phyloP scores from a whole-genome alignment of 1,284 basidiomycete genomes.

The Boletus semigastroideus region DNA sequence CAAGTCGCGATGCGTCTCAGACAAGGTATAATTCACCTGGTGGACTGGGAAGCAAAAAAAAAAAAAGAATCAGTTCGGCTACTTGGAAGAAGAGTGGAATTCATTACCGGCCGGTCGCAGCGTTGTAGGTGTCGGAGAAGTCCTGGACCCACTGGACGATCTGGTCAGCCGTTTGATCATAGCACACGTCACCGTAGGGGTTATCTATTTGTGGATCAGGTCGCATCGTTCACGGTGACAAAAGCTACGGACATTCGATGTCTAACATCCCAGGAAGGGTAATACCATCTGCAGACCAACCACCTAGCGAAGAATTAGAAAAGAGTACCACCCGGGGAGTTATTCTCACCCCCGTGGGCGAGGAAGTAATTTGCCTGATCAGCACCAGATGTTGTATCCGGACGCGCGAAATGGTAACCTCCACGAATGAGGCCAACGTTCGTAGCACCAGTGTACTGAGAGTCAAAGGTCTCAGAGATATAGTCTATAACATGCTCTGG shows the following conservation, averaged over 20 bases:
- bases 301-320: constrained; percentile 35
- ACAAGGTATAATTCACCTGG: constrained; percentile 16
- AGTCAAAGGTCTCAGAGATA: constrained; percentile 37
- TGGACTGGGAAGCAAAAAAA: constrained; percentile 30
- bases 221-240: neutral
- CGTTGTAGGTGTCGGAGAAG: constrained; percentile 61
- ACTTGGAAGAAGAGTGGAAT: neutral
- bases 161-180: constrained; percentile 49
- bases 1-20: neutral
- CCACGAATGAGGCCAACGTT: constrained; percentile 45
- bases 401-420: constrained; percentile 46
- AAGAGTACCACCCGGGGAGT: neutral
- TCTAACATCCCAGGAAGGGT: constrained; percentile 68
- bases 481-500: constrained; percentile 22
- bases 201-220: constrained; percentile 36
- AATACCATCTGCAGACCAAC: constrained; percentile 57
- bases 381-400: constrained; percentile 40
- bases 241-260: constrained; percentile 50
- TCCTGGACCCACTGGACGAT: constrained; percentile 66
- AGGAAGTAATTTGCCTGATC: constrained; percentile 56
- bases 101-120: constrained; percentile 45
- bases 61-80: constrained; percentile 1
- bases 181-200: constrained; percentile 52
- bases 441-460: constrained; percentile 47
- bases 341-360: constrained; percentile 50